phyloP scores from a whole-genome alignment of 768 basidiomycete species.

The Podaxis carcinomalis region DNA sequence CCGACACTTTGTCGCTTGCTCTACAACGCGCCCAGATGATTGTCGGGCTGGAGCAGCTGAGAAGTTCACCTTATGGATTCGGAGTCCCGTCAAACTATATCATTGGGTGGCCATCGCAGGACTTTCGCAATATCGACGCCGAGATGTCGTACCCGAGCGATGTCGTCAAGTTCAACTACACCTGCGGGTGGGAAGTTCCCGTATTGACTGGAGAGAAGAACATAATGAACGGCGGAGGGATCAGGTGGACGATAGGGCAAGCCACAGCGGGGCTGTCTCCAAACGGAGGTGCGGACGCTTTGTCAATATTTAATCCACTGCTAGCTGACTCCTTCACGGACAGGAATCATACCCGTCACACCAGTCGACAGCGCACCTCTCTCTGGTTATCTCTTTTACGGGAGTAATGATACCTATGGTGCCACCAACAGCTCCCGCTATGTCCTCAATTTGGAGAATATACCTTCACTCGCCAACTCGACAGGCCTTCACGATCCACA shows the following conservation, averaged over 20 bases:
- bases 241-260: neutral
- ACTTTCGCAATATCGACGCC: neutral
- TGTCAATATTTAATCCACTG: neutral
- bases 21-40: neutral
- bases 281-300: neutral
- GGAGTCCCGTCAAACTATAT: neutral
- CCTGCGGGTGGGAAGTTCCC: neutral
- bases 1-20: neutral
- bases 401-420: neutral
- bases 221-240: neutral
- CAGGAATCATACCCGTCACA: neutral
- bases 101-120: neutral
- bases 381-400: neutral
- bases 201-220: neutral
- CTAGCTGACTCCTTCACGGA: neutral
- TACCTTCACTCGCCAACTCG: neutral
- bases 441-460: neutral
- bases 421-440: neutral
- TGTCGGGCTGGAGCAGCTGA: neutral
- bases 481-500: neutral
- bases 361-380: neutral
- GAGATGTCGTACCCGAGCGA: neutral
- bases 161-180: neutral
- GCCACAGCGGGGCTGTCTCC: neutral
- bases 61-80: neutral